phyloP scores from a whole-genome alignment of 768 basidiomycete species.

The Epithele typhae region DNA sequence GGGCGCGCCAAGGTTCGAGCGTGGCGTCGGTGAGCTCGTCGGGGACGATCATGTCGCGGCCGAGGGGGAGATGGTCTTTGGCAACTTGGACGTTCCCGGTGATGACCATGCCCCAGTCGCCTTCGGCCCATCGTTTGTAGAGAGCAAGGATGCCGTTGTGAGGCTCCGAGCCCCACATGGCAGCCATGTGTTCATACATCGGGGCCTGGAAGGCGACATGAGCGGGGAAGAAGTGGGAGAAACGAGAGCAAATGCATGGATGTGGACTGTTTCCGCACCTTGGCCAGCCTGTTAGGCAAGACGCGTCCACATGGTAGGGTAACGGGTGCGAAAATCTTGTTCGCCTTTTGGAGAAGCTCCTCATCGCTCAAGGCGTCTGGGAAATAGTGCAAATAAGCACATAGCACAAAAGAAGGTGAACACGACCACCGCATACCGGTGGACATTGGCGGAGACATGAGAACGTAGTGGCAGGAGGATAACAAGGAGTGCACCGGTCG shows the following conservation, averaged over 20 bases:
- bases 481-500: no score
- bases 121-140: constrained; percentile 70
- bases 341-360: constrained; percentile 1
- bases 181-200: constrained; percentile 80
- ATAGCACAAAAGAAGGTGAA: no score
- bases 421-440: no score
- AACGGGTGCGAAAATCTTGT: constrained; percentile 13
- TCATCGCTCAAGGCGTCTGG: background rate
- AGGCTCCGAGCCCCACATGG: constrained; percentile 65
- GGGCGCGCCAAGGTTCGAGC: constrained; percentile 43
- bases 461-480: no score
- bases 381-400: no score
- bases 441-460: no score
- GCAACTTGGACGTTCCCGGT: constrained; percentile 83
- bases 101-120: constrained; percentile 84
- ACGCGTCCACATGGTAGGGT: constrained; percentile 20
- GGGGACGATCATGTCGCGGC: constrained; percentile 68
- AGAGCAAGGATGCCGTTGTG: constrained; percentile 58
- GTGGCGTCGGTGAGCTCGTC: constrained; percentile 35
- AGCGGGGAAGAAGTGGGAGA: background rate
- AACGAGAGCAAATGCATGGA: background rate
- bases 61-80: constrained; percentile 58
- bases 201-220: constrained; percentile 53
- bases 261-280: constrained; percentile 29
- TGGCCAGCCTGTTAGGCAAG: constrained; percentile 42